A percentile compares a stretch with the other conserved stretches of the same genome.
These are phyloP conservation scores for Trichophyton verrucosum DNA, from an alignment of 2,329 filamentous ascomycete genomes.

Conservation along the genomic window DNA sequence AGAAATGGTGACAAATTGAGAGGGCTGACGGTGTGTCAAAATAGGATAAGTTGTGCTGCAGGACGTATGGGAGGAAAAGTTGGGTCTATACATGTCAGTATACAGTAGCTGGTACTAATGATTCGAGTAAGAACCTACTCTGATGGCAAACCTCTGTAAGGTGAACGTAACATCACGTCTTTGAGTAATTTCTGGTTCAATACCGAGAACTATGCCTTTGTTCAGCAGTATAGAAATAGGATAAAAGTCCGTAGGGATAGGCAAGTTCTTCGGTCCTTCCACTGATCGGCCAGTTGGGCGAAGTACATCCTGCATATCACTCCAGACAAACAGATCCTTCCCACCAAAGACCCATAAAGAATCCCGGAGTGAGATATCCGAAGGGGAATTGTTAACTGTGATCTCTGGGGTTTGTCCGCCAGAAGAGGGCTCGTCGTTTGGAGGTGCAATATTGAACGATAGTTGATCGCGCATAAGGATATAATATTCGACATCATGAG, in stretches of 20 bases:
- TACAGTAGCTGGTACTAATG: too few species aligned
- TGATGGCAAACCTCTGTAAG: conserved; percentile 61
- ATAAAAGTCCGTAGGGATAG: conserved; percentile 86
- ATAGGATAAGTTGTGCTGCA: conserved; percentile 64
- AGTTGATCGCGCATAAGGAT: conserved; percentile 79
- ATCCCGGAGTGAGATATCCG: conserved; percentile 54
- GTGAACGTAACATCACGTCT: conserved; percentile 83
- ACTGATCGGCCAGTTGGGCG: conserved; percentile 46
- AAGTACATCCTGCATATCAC: conserved; percentile 73
- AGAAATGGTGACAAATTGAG: conserved; percentile 70
- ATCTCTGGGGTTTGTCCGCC: conserved; percentile 31
- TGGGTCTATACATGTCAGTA: conserved; percentile 51
- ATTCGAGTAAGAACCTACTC: conserved; percentile 46
- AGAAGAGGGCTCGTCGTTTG: conserved; percentile 39
- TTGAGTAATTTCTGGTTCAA: conserved; percentile 89
- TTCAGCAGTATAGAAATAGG: conserved; percentile 76
- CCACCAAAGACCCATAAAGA: conserved; percentile 95
- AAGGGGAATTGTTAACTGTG: conserved; percentile 29
- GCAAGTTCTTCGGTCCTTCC: conserved; percentile 61
- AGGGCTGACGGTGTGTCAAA: conserved; percentile 71
- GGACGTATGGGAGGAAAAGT: conserved; percentile 77
- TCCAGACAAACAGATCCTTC: conserved; percentile 72
- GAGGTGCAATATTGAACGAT: conserved; percentile 36
- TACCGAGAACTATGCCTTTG: conserved; percentile 79
- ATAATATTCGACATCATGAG: conserved; percentile 93